Conservation (phyloP, 2,329 filamentous ascomycete species). For the Sclerotiophoma versabilis region DNA sequence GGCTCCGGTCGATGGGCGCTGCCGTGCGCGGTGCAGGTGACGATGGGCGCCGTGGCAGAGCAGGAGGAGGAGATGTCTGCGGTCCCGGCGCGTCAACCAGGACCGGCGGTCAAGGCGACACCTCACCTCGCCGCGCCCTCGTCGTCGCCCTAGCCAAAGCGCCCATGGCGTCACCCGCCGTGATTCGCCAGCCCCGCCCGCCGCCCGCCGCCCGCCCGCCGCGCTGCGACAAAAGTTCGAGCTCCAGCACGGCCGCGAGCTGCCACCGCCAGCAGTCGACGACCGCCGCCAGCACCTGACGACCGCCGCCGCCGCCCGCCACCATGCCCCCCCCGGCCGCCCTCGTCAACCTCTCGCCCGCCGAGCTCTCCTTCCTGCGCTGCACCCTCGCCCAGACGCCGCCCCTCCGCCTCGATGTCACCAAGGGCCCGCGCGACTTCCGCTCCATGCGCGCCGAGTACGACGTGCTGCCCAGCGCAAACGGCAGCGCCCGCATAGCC, state of each 20-base stretch:
- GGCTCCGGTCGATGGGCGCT: not conserved
- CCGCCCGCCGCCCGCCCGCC: too few relatives aligned
- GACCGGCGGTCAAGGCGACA: constrained; percentile 1
- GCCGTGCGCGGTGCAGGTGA: not conserved
- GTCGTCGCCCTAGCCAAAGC: too few relatives aligned
- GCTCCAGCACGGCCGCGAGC: constrained; percentile 7
- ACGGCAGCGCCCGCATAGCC: constrained; percentile 91
- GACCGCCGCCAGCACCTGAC: constrained; percentile 3
- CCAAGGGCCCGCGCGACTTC: constrained; percentile 74
- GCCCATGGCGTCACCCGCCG: too few relatives aligned
- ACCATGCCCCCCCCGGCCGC: constrained; percentile 44
- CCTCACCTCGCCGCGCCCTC: too few relatives aligned
- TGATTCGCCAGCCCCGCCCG: constrained; percentile 30
- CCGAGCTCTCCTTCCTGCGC: constrained; percentile 95
- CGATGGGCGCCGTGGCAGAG: not conserved
- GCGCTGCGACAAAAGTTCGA: constrained; percentile 13
- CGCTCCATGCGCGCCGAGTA: constrained; percentile 89
- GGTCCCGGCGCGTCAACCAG: not conserved
- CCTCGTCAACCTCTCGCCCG: constrained; percentile 81
- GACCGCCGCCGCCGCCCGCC: not conserved
- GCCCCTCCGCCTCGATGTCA: constrained; percentile 82
- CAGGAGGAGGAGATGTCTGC: not conserved
- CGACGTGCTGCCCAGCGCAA: constrained; percentile 84
- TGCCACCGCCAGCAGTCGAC: constrained; percentile 10
- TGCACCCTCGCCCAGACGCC: constrained; percentile 80